Evolutionary conservation across 2,329 filamentous ascomycete genomes (phyloP).

Genomic region (Leptographium lundbergii): DNA sequence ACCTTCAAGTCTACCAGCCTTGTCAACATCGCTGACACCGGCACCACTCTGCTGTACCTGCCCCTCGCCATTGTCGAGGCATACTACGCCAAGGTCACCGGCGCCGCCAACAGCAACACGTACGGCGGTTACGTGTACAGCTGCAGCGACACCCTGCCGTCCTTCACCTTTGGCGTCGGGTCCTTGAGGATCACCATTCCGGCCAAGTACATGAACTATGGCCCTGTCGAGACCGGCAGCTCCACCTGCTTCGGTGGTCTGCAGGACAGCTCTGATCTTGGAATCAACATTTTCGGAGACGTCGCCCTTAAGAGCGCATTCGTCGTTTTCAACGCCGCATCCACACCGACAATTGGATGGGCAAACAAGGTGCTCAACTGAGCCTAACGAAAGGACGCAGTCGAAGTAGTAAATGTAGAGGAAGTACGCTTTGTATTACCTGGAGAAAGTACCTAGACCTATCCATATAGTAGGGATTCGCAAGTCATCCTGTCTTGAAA

Average conservation of each 20-base stretch:
- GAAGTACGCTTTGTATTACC: too few relatives aligned
- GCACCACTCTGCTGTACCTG: constrained; percentile 28
- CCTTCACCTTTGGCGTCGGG: constrained; percentile 24
- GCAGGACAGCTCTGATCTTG: constrained; percentile 16
- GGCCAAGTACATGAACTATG: constrained; percentile 22
- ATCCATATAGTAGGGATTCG: too few relatives aligned
- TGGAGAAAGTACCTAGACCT: too few relatives aligned
- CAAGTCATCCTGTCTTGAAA: too few relatives aligned
- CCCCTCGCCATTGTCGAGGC: constrained; percentile 21
- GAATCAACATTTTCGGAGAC: constrained; percentile 19
- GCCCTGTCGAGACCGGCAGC: constrained; percentile 16
- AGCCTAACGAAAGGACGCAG: too few relatives aligned
- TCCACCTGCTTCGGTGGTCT: constrained; percentile 23
- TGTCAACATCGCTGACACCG: constrained; percentile 26
- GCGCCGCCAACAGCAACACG: constrained; percentile 20
- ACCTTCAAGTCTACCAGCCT: constrained; percentile 27
- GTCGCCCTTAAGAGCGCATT: constrained; percentile 19
- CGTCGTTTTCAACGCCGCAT: constrained; percentile 22
- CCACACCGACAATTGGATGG: constrained; percentile 17
- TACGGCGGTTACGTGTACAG: constrained; percentile 25
- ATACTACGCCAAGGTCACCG: constrained; percentile 25
- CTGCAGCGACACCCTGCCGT: constrained; percentile 20
- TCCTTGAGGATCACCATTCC: constrained; percentile 19
- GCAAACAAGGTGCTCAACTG: constrained; percentile 11
- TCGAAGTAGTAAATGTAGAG: too few relatives aligned